These are phyloP conservation scores for Cutaneotrichosporon arboriforme DNA, from an alignment of 1,284 basidiomycete species.

Conservation along the genomic window DNA sequence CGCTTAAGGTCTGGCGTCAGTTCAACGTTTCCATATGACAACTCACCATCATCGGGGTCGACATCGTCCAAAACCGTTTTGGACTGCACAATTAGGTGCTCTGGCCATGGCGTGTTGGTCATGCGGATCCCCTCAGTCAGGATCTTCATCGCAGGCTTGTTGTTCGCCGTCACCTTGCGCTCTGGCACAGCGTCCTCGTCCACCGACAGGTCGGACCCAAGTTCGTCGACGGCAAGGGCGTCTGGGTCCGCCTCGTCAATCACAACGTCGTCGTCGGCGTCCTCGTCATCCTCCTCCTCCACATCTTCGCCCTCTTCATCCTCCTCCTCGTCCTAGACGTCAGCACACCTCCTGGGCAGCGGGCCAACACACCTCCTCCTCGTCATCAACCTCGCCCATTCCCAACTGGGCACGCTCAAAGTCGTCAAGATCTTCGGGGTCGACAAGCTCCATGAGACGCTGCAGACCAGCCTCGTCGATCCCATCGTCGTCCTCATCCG, in stretches of 20 bases:
- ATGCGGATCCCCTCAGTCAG: constrained; percentile 74
- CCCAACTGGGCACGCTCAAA: constrained; percentile 31
- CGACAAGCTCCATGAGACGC: constrained; percentile 60
- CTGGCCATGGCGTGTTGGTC: constrained; percentile 74
- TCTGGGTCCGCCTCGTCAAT: constrained; percentile 48
- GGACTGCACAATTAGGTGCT: constrained; percentile 71
- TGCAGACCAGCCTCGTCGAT: constrained; percentile 75
- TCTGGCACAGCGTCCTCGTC: constrained; percentile 71
- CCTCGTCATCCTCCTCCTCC: constrained; percentile 48
- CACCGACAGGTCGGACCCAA: constrained; percentile 56
- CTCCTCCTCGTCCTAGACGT: constrained; percentile 62
- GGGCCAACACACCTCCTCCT: too few relatives aligned
- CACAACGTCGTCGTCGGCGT: constrained; percentile 41
- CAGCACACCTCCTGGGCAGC: constrained; percentile 62
- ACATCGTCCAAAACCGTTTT: constrained; percentile 64
- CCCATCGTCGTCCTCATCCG: constrained; percentile 61
- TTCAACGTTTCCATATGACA: neutral
- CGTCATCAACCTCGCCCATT: constrained; percentile 62
- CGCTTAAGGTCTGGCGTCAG: constrained; percentile 66
- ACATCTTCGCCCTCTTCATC: constrained; percentile 55
- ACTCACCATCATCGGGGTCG: constrained; percentile 56
- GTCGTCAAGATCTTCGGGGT: constrained; percentile 50
- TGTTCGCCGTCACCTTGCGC: constrained; percentile 76
- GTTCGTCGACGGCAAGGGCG: constrained; percentile 64
- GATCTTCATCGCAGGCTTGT: constrained; percentile 73